Evolutionary conservation across 1,139 yeast genomes (phyloP), one percentile per base, ranked within the genome.

Genomic region (Insectozyma bohioensis): DNA sequence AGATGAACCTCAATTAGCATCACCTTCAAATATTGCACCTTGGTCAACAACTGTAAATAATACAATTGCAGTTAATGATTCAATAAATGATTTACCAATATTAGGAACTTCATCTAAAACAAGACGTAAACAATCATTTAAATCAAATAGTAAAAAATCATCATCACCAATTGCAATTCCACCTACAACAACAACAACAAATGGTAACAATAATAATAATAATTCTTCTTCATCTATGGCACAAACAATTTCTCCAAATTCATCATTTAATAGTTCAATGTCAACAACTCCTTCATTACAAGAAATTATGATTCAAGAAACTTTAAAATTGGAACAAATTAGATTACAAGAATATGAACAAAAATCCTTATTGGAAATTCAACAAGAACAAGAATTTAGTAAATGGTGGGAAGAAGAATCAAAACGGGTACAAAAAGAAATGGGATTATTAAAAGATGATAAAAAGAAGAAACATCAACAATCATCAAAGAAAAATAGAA

Each of bases 391-490:
- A 49, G 87, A 80, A 49, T 85, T 85, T 60, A 85, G 79, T 12
- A 67, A 61, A 41, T 85, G 95, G 95, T 85, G 94, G 90, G 82
- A 74, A 30, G 78, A 75, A 43, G 95, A 85, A 49, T 67, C 84
- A 24, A 63, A 63, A 13, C 61, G 74, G 30, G 83, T 80, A 6
- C 88, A 82, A 50, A 54, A 52, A 32, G 73, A 66, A 45, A 58
- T 71, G 63, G 41, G 31, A 16, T 4, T 16, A 20, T 17, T 19
- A 11, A 18, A 22, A 11, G 20, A 23, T 26, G 18, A 28, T 22
- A 31, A 33, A 28, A 30, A 28, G 28, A 23, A 28, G 17, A 20
- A 24, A 20, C 28, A 14, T 4, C 10, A 4, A n/a, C n/a, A n/a
- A n/a, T n/a, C n/a, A n/a, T 3, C 12, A 26, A 11, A 19, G 20